Evolutionary conservation across 768 basidiomycete species (phyloP).

Genomic region (Cytidiella melzeri): DNA sequence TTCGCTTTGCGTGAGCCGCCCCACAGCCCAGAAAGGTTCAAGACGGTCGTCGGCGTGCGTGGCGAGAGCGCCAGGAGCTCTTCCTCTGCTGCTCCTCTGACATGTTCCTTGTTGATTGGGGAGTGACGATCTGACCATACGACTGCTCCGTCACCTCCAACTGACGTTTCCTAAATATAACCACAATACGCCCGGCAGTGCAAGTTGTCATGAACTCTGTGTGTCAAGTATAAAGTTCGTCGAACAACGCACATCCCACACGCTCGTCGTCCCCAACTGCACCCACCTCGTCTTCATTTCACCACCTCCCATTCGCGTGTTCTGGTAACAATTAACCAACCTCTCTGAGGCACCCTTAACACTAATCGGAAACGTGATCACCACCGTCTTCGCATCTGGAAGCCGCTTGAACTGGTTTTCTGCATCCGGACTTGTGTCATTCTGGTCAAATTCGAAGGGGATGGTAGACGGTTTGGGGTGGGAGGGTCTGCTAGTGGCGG

Average conservation of each 20-base stretch:
- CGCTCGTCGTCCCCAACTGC: constrained; percentile 54
- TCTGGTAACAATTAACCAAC: constrained; percentile 40
- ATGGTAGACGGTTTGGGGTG: constrained; percentile 32
- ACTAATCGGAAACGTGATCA: constrained; percentile 54
- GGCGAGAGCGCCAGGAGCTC: constrained; percentile 45
- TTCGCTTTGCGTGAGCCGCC: constrained; percentile 43
- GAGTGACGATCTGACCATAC: constrained; percentile 52
- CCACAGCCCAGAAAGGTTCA: constrained; percentile 61
- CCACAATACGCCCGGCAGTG: constrained; percentile 12
- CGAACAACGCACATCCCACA: constrained; percentile 59
- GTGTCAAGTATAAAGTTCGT: too few species aligned
- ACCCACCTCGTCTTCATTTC: constrained; percentile 36
- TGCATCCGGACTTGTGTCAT: constrained; percentile 35
- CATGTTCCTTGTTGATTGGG: constrained; percentile 32
- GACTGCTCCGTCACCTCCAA: too few species aligned
- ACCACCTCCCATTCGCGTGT: constrained; percentile 27
- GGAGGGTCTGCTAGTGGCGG: constrained; percentile 45
- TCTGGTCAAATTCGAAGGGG: constrained; percentile 49
- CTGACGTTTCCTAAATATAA: constrained; percentile 3
- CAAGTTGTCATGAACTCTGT: background rate
- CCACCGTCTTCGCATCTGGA: constrained; percentile 47
- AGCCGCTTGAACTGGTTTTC: constrained; percentile 36
- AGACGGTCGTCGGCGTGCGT: constrained; percentile 38
- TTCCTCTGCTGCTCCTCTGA: constrained; percentile 45
- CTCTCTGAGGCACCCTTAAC: constrained; percentile 38